Conservation (phyloP, 108 stramenopile species). For the Mayamaea pseudoterrestris region DNA sequence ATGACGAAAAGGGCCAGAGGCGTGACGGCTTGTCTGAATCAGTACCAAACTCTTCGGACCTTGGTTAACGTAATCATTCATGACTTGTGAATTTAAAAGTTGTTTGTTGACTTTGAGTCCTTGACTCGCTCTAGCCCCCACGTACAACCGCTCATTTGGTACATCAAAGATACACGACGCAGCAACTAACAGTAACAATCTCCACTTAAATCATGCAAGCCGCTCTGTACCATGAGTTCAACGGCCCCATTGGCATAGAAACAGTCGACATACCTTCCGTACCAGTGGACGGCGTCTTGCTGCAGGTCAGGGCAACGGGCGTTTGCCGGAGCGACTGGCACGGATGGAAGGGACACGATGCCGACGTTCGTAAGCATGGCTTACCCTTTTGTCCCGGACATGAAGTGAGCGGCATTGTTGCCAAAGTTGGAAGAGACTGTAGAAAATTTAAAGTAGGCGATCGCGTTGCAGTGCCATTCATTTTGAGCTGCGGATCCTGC, state of each 20-base stretch:
- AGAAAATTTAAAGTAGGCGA: slow-evolving; percentile 30
- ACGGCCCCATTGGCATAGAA: slow-evolving; percentile 37
- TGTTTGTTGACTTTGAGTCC: too few relatives aligned
- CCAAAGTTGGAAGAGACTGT: slow-evolving; percentile 25
- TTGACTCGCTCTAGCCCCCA: too few relatives aligned
- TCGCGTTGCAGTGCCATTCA: slow-evolving; percentile 66
- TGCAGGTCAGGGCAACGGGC: slow-evolving; percentile 65
- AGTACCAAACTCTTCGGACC: too few relatives aligned
- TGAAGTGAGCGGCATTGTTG: slow-evolving; percentile 61
- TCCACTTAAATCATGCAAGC: slow-evolving; percentile 33
- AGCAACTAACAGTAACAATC: too few relatives aligned
- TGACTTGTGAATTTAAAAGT: too few relatives aligned
- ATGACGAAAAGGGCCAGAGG: too few relatives aligned
- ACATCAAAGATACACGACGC: too few relatives aligned
- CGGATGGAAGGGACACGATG: slow-evolving; percentile 76
- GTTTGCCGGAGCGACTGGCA: slow-evolving; percentile 75
- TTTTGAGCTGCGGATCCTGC: slow-evolving; percentile 56
- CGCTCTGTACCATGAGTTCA: slow-evolving; percentile 47
- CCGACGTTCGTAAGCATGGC: slow-evolving; percentile 38
- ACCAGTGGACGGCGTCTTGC: slow-evolving; percentile 32
- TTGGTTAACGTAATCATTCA: too few relatives aligned
- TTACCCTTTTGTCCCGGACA: slow-evolving; percentile 70
- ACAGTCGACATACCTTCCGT: slow-evolving; percentile 29
- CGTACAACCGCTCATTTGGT: too few relatives aligned
- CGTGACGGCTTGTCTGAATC: too few relatives aligned